Evolutionary conservation across 208 protist species (phyloP).

Genomic region (Crithidia thermophila): DNA sequence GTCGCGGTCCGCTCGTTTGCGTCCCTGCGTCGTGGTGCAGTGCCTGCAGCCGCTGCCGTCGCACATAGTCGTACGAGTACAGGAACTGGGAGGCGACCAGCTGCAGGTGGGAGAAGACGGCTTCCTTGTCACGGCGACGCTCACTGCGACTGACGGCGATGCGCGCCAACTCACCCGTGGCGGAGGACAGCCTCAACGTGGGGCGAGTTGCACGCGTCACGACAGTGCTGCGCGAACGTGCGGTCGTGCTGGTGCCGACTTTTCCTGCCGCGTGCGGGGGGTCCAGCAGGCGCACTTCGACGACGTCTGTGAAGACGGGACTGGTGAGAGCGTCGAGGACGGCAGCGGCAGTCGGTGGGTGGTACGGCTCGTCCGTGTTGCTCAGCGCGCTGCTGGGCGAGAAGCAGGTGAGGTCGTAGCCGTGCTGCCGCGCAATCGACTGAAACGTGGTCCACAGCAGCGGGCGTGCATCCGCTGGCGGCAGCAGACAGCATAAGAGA

Average conservation of each 20-base stretch:
- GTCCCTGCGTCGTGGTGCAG: constrained; percentile 31
- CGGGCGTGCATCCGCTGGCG: constrained; percentile 45
- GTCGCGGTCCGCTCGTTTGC: constrained; percentile 38
- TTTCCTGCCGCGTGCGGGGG: neutral
- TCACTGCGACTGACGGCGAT: constrained; percentile 39
- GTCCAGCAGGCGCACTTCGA: constrained; percentile 30
- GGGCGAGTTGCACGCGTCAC: constrained; percentile 12
- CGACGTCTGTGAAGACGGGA: constrained; percentile 26
- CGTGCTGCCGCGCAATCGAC: constrained; percentile 39
- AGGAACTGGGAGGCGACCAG: constrained; percentile 43
- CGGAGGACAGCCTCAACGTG: constrained; percentile 6
- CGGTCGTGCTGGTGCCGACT: neutral
- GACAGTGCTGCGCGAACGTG: constrained; percentile 10
- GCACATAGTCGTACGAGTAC: constrained; percentile 36
- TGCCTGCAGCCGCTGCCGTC: constrained; percentile 4
- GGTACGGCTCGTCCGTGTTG: neutral
- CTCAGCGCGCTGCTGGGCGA: neutral
- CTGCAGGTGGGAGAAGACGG: constrained; percentile 43
- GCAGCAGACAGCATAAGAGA: constrained; percentile 45
- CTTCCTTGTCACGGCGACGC: constrained; percentile 44
- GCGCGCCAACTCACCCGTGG: constrained; percentile 19
- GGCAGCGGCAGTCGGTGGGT: constrained; percentile 6
- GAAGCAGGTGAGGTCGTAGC: constrained; percentile 30
- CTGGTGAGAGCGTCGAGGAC: constrained; percentile 18
- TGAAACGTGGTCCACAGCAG: constrained; percentile 42